These are phyloP conservation scores for Cryptosporidium canis DNA, from an alignment of 169 alveolate genomes.

Conservation along the genomic window DNA sequence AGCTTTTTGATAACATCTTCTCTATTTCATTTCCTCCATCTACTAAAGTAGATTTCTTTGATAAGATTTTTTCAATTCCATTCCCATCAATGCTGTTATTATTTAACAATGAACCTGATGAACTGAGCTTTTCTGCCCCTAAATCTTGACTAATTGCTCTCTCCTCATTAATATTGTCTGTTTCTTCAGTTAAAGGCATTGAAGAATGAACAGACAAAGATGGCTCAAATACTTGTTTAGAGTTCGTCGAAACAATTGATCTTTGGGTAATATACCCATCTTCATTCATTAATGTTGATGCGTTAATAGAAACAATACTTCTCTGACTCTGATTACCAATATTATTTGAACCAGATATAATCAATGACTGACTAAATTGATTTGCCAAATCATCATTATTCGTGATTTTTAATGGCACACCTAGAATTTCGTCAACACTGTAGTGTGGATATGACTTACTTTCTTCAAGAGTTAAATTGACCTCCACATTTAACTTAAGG, in stretches of 20 bases:
- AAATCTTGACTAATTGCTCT: neutral
- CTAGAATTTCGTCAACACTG: slow-evolving; percentile 65
- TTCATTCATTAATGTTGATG: slow-evolving; percentile 40
- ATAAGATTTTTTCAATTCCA: neutral
- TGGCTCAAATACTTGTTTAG: slow-evolving; percentile 44
- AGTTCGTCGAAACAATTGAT: slow-evolving; percentile 28
- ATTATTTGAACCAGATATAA: slow-evolving; percentile 4
- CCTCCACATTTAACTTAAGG: slow-evolving; percentile 57
- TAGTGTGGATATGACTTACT: slow-evolving; percentile 59
- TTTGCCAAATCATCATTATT: slow-evolving; percentile 29
- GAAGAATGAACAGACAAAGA: slow-evolving; percentile 57
- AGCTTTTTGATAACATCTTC: neutral
- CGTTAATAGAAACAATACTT: slow-evolving; percentile 42
- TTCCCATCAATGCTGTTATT: neutral
- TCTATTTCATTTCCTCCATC: neutral
- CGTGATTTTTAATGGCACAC: slow-evolving; percentile 54
- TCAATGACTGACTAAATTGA: slow-evolving; percentile 24
- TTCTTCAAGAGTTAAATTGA: slow-evolving; percentile 44
- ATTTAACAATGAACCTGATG: neutral
- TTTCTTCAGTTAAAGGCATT: neutral
- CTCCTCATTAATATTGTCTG: slow-evolving; percentile 3
- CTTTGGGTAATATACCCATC: slow-evolving; percentile 40
- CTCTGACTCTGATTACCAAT: slow-evolving; percentile 68
- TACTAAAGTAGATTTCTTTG: neutral
- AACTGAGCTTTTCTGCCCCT: neutral